phyloP scores from a whole-genome alignment of 2,329 filamentous ascomycete genomes.

The Sporothrix euskadiensis region DNA sequence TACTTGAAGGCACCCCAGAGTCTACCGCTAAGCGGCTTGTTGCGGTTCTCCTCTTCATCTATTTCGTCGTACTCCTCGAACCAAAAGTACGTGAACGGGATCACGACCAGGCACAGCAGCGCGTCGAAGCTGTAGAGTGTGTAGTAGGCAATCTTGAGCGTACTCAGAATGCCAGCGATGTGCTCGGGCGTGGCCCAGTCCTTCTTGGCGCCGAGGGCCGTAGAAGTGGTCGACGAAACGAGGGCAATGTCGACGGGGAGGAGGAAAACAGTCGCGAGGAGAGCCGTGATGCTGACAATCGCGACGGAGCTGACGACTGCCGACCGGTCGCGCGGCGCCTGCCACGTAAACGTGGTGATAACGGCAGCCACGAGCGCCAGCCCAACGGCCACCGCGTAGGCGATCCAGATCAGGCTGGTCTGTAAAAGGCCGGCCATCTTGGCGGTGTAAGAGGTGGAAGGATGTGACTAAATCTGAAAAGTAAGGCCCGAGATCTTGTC shows the following conservation, averaged over 20 bases:
- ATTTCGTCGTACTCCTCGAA: slow-evolving; percentile 97
- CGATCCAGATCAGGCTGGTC: slow-evolving; percentile 89
- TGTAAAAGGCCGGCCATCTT: slow-evolving; percentile 63
- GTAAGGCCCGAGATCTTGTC: neutral
- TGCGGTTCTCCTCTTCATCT: slow-evolving; percentile 75
- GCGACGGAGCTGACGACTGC: slow-evolving; percentile 78
- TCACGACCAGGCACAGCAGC: slow-evolving; percentile 80
- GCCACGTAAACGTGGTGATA: slow-evolving; percentile 89
- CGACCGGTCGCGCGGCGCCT: slow-evolving; percentile 83
- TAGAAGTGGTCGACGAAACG: slow-evolving; percentile 81
- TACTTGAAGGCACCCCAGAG: slow-evolving; percentile 89
- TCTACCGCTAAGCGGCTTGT: slow-evolving; percentile 58
- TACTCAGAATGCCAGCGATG: slow-evolving; percentile 74
- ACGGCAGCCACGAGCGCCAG: slow-evolving; percentile 75
- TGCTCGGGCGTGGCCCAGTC: slow-evolving; percentile 87
- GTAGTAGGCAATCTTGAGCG: slow-evolving; percentile 89
- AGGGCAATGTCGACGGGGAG: slow-evolving; percentile 94
- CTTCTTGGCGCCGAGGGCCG: slow-evolving; percentile 78
- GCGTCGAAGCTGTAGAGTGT: slow-evolving; percentile 88
- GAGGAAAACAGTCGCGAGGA: slow-evolving; percentile 88
- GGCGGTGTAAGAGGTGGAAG: neutral
- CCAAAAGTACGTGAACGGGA: slow-evolving; percentile 97
- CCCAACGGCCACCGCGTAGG: slow-evolving; percentile 80
- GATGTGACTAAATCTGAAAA: neutral
- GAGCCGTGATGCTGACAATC: slow-evolving; percentile 80